Evolutionary conservation across 2,329 filamentous ascomycete genomes (phyloP).

Genomic region (Sordariomycetes sp.): DNA sequence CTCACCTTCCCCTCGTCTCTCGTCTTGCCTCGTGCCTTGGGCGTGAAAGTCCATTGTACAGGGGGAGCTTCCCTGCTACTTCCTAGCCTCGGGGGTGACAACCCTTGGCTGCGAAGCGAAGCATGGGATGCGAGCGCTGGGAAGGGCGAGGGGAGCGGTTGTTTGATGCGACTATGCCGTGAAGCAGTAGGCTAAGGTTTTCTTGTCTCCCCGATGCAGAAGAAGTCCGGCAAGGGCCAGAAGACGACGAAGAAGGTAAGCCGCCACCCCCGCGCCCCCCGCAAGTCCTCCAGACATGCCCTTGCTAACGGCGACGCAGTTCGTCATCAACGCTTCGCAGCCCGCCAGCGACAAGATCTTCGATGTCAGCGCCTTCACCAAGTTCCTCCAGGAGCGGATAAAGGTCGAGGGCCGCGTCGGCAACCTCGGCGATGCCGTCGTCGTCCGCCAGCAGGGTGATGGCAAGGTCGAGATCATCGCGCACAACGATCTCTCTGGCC

Average conservation of each 20-base stretch:
- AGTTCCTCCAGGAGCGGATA: slow-evolving; percentile 99
- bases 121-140: slow-evolving; percentile 1
- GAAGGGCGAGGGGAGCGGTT: slow-evolving; percentile 7
- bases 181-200: slow-evolving; percentile 94
- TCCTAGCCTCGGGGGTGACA: neutral
- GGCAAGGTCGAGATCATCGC: slow-evolving; percentile 97
- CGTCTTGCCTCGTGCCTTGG: slow-evolving; percentile 3
- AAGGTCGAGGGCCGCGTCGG: slow-evolving; percentile 98
- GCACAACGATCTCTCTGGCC: slow-evolving; percentile 95
- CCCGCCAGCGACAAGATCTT: slow-evolving; percentile 99
- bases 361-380: slow-evolving; percentile 96
- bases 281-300: neutral
- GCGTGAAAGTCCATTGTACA: slow-evolving; percentile 7
- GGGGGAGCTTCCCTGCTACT: too few relatives aligned
- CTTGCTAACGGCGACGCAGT: slow-evolving; percentile 42
- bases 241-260: slow-evolving; percentile 81
- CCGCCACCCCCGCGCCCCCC: slow-evolving; percentile 1
- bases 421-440: slow-evolving; percentile 90
- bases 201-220: slow-evolving; percentile 41
- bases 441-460: slow-evolving; percentile 83
- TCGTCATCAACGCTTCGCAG: slow-evolving; percentile 98
- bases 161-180: slow-evolving; percentile 29
- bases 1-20: neutral
- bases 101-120: slow-evolving; percentile 3
- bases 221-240: slow-evolving; percentile 54